Evolutionary conservation across 2,329 filamentous ascomycete species (phyloP).

Genomic region (Lasiodiplodia sp.): DNA sequence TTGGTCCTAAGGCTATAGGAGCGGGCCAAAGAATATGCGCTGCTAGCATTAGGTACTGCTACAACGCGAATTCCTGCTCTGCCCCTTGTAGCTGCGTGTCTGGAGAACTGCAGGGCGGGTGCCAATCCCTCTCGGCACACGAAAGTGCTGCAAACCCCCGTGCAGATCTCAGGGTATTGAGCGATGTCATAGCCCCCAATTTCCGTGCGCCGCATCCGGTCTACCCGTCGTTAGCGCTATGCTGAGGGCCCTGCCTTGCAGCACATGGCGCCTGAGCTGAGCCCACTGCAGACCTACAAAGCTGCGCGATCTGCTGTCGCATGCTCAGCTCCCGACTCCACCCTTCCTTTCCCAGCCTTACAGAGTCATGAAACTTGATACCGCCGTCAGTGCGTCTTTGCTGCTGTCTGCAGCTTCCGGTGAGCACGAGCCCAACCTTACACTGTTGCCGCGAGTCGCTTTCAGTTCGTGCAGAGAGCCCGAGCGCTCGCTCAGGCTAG

Average conservation of each 20-base stretch:
- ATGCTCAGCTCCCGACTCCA: neutral
- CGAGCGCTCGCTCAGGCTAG: neutral
- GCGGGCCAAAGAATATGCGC: neutral
- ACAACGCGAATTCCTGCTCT: neutral
- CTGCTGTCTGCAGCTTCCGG: slow-evolving; percentile 28
- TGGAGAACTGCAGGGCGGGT: neutral
- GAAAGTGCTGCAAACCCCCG: neutral
- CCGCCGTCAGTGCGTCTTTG: slow-evolving; percentile 11
- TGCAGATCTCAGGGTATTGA: slow-evolving; percentile 12
- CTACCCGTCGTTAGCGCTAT: slow-evolving; percentile 14
- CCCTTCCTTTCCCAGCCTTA: neutral
- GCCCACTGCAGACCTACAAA: slow-evolving; percentile 19
- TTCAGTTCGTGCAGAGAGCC: neutral
- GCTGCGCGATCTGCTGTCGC: slow-evolving; percentile 15
- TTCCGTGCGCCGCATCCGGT: slow-evolving; percentile 18
- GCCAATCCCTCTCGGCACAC: neutral
- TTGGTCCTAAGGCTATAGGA: neutral
- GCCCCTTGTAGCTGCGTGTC: neutral
- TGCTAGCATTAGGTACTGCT: neutral
- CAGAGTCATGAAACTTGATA: slow-evolving; percentile 27
- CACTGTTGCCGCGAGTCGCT: neutral
- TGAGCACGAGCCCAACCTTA: slow-evolving; percentile 4
- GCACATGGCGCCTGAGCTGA: slow-evolving; percentile 1
- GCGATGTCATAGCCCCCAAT: slow-evolving; percentile 25
- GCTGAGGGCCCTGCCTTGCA: slow-evolving; percentile 21